Base-by-base conservation (phyloP, 2,329 filamentous ascomycete species). In the Tolypocladium sp. region DNA sequence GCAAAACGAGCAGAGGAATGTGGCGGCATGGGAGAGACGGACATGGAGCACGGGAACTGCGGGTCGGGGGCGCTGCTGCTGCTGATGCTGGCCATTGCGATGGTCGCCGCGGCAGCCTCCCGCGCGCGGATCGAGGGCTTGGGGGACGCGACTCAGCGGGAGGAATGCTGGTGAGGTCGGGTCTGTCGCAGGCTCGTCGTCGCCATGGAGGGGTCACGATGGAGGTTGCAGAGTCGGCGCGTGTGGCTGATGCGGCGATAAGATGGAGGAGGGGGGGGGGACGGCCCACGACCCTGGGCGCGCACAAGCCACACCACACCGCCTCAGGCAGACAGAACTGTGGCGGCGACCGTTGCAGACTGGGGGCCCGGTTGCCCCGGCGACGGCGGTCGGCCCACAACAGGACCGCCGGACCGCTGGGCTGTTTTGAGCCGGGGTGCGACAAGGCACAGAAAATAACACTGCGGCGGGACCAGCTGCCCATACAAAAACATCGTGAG, bases 1-100 rank as follows among this genome's bases (percentile, higher is more conserved):
- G 55, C 56, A 41, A 57, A 41, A 42, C 41, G 25, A 27, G 52
- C 52, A 59, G 55, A 60, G 59, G 55, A 22, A 49, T 40, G 46
- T 41, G 17, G 56, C 25, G 49, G 38, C 54, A 41, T 57, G 60
- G 63, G 64, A 62, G 60, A 64, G 58, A 61, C 83, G 68, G 77
- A 87, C 86, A 89, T 70, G 38, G 82, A 79, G 72, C 84, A 88
- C 57, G 86, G 85, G 66, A 87, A 88, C 20, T 78, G 76, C 55
- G 76, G 64, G 64, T 81, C 79, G 61, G 63, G 60, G 60, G 71
- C 65, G 65, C 68, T 68, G 62, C 74, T 70, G 75, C 79, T 80
- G 69, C 64, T 69, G 64, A 65, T 62, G 42, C 55, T 57, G 40
- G 57, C 49, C 59, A 63, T 63, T 56, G 40, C 40, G 35, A 57